A percentile compares a stretch with the other conserved stretches of the same genome.
phyloP scores from a whole-genome alignment of 2,329 filamentous ascomycete genomes.

The Incumbomyces lentus region DNA sequence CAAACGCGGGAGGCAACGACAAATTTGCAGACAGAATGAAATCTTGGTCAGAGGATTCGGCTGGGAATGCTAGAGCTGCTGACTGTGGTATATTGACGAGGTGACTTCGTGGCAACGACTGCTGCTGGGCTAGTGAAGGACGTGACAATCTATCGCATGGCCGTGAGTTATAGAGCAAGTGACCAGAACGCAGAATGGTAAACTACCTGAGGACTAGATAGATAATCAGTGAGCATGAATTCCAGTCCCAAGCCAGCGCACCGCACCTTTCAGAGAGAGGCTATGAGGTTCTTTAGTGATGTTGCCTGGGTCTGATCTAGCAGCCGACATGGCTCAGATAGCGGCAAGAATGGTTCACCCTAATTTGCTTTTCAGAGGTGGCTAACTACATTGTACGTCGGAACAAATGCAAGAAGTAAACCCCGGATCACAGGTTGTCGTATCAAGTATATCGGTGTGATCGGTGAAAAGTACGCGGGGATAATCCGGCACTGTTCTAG shows the following conservation, averaged over 20 bases:
- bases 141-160: constrained; percentile 3
- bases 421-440: no score
- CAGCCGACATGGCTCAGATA: neutral
- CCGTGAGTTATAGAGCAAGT: constrained; percentile 31
- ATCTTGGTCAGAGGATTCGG: constrained; percentile 33
- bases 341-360: neutral
- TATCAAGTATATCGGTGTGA: no score
- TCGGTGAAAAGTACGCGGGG: no score
- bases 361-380: neutral
- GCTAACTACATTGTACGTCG: no score
- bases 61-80: constrained; percentile 66
- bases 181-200: neutral
- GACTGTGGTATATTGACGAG: constrained; percentile 42
- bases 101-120: constrained; percentile 33
- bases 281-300: constrained; percentile 5
- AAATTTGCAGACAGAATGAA: constrained; percentile 48
- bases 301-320: constrained; percentile 1
- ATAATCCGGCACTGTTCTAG: no score
- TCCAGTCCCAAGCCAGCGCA: neutral
- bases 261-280: constrained; percentile 7
- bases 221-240: neutral
- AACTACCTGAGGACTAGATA: constrained; percentile 45
- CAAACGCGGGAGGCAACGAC: constrained; percentile 82
- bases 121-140: constrained; percentile 34
- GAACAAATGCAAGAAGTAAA: neutral